These are phyloP conservation scores for Pseudogymnoascus sp. DNA, from an alignment of 2,329 filamentous ascomycete species.

Conservation along the genomic window DNA sequence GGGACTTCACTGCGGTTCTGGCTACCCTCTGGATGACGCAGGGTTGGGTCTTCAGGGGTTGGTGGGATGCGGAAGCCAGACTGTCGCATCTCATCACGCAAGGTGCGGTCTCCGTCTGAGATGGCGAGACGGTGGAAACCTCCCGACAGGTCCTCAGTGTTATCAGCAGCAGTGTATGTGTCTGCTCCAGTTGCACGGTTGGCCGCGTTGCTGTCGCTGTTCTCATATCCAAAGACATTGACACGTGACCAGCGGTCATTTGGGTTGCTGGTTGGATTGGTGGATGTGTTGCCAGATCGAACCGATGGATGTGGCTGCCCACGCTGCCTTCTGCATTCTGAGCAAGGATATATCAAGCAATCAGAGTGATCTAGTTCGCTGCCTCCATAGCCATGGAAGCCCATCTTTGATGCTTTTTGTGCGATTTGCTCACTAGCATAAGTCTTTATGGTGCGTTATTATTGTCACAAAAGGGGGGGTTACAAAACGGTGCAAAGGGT, in stretches of 20 bases:
- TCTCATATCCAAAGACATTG: not conserved
- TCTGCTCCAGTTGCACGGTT: not conserved
- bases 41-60: no score
- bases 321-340: not conserved
- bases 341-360: not conserved
- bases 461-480: not conserved
- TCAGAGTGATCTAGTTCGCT: not conserved
- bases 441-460: not conserved
- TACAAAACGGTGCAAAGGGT: not conserved
- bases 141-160: not conserved
- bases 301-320: not conserved
- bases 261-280: not conserved
- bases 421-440: not conserved
- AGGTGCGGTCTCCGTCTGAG: not conserved
- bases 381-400: constrained; percentile 5
- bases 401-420: not conserved
- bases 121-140: not conserved
- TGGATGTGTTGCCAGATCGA: not conserved
- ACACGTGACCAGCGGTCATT: not conserved
- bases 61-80: not conserved
- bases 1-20: not conserved
- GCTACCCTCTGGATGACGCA: not conserved
- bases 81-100: not conserved
- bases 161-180: not conserved
- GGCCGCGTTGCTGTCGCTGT: not conserved